Evolutionary conservation across 2,329 filamentous ascomycete genomes (phyloP), one percentile per base, ranked within the genome.

Genomic region (Furcasterigmium furcatum): DNA sequence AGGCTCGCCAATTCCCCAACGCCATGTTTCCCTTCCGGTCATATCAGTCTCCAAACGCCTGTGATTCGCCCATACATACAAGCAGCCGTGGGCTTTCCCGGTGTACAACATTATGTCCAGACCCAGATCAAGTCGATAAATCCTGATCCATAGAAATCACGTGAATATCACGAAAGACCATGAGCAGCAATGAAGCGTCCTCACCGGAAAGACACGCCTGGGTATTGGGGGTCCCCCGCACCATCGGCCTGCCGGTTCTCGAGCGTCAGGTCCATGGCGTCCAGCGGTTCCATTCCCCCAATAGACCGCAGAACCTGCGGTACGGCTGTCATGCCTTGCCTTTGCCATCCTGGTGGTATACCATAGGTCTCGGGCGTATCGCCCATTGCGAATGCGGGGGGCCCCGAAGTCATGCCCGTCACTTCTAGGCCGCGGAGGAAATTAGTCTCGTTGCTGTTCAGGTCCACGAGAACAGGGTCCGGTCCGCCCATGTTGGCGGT

Each of bases 271-370:
- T 80, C 79, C 75, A 84, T 80, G 10, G 74, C 73, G 52, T 84
- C 79, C 72, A 84, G 79, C 0, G 77, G 70, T 8, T 74, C 75
- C 66, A 82, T 74, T 45, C 73, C 76, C 73, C 82, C 79, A 46
- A 83, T 62, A 9, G 77, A 73, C 46, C 76, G 67, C 39, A 84
- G 61, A 36, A 84, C 72, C 0, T n/a, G n/a, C n/a, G 79, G 78
- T 41, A 83, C 79, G 0, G 77, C 73, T 18, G 76, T 75, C 65
- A 81, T 75, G 9, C 69, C 73, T 16, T 68, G 55, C 38, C 70
- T 61, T 25, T 62, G 55, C 77, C 79, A 79, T 4, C 66, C 68
- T 3, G 72, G 32, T 9, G 30, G 54, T 45, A 78, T 65, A 12
- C 64, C 62, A 45, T 73, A 80, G 3, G 59, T 61, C 29, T 63